Base-by-base conservation (phyloP, 805 yeast species). In the Spathaspora passalidarum region DNA sequence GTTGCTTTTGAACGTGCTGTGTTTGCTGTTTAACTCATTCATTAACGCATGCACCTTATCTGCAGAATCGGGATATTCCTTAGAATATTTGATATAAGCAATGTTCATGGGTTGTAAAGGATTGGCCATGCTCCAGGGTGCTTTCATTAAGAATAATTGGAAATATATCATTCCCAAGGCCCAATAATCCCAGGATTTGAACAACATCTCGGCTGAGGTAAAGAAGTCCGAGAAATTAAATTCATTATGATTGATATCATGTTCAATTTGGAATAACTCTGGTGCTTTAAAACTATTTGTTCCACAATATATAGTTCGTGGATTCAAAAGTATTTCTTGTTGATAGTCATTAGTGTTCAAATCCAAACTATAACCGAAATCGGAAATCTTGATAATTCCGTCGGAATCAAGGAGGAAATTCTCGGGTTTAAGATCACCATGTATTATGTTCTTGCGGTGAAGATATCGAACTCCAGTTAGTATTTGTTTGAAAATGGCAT, bases 241-340 rank as follows among this genome's bases (percentile, higher is more conserved):
- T 1, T 43, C 19, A 25, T 40, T 44, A 8, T 46, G 21, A n/a
- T 45, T 42, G 6, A 54, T 42, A 7, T 51, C 49, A 2, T 41
- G 43, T 42, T 66, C 71, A 16, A 53, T 25, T 26, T 54, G 39
- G 49, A 61, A 73, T 23, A 78, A 49, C 53, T 79, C 84, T 0
- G 84, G 84, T 0, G 83, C 75, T 52, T 77, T 79, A 60, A 77
- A 79, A 5, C 80, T 72, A 19, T 66, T 66, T 1, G 84, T 79
- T 2, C 84, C 84, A 49, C 76, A 60, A 38, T 53, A 61, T 10
- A 73, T 44, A 22, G 56, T 58, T n/a, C 45, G 43, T 5, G 59
- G 50, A 17, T 43, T 42, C 2, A 36, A 44, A 5, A 25, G 19
- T 36, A 61, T 44, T 29, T 37, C 43, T 10, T 55, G 47, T 14